Conservation (phyloP, 768 basidiomycete genomes). For the Suillus weaverae region DNA sequence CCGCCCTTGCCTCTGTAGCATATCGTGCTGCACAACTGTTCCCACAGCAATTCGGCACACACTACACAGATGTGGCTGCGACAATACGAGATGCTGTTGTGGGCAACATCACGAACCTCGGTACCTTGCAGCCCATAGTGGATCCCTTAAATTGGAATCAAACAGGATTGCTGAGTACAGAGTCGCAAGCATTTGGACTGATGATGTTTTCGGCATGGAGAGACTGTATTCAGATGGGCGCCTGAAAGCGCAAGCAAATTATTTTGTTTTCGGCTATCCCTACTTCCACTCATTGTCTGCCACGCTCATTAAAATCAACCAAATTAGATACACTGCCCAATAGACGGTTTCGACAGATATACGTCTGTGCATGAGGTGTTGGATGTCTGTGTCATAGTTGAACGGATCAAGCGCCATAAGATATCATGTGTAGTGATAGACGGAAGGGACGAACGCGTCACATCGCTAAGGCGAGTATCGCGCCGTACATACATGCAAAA, state of each 20-base stretch:
- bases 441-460: neutral
- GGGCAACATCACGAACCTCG: slow-evolving; percentile 34
- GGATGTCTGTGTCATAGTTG: too few species aligned
- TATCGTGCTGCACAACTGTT: slow-evolving; percentile 29
- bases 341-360: neutral
- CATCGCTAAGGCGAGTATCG: neutral
- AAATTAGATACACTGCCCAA: neutral
- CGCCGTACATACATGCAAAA: neutral
- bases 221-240: slow-evolving; percentile 10
- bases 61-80: slow-evolving; percentile 31
- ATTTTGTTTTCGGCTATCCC: neutral
- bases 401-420: neutral
- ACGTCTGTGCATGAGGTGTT: neutral
- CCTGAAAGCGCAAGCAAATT: neutral
- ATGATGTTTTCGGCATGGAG: slow-evolving; percentile 24
- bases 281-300: neutral
- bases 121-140: slow-evolving; percentile 36
- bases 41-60: slow-evolving; percentile 31
- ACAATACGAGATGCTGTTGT: slow-evolving; percentile 34
- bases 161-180: slow-evolving; percentile 19
- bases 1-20: slow-evolving; percentile 25
- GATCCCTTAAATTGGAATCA: slow-evolving; percentile 35
- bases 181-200: slow-evolving; percentile 20
- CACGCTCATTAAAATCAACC: neutral
- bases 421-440: neutral